phyloP scores from a whole-genome alignment of 352 stramenopile genomes.

The Globisporangium parvum region DNA sequence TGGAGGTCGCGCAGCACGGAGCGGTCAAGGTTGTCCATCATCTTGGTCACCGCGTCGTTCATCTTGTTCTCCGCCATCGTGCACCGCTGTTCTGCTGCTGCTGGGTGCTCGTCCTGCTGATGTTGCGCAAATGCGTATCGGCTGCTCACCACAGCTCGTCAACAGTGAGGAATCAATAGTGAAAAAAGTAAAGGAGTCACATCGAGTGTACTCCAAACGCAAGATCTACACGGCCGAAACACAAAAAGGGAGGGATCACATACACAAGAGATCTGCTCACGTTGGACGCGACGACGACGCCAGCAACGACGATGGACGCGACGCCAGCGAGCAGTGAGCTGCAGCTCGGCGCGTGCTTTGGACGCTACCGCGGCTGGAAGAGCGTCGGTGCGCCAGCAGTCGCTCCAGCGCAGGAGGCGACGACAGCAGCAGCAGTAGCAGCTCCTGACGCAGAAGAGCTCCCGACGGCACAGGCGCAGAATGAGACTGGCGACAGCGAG shows the following conservation, averaged over 20 bases:
- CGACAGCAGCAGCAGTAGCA: conserved; percentile 2
- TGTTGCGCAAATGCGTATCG: not conserved
- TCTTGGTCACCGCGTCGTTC: conserved; percentile 75
- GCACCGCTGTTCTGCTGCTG: not conserved
- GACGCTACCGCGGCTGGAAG: conserved; percentile 50
- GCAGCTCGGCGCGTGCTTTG: conserved; percentile 42
- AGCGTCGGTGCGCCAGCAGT: conserved; percentile 8
- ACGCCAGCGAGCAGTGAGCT: conserved; percentile 24
- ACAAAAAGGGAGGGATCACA: not conserved
- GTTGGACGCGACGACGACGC: not conserved
- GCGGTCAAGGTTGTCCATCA: conserved; percentile 81
- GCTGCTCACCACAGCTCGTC: too few relatives aligned
- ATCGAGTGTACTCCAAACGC: not conserved
- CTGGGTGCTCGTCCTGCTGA: too few relatives aligned
- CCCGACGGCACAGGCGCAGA: not conserved
- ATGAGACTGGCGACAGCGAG: not conserved
- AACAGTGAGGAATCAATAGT: too few relatives aligned
- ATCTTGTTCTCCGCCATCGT: conserved; percentile 77
- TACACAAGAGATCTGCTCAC: not conserved
- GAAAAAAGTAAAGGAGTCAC: not conserved
- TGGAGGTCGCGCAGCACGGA: conserved; percentile 68
- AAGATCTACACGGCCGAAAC: conserved; percentile 6
- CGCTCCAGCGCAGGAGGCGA: not conserved
- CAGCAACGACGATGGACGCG: not conserved
- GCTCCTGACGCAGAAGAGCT: conserved; percentile 13